Percentiles rank a stretch among this genome's conserved stretches.
These are phyloP conservation scores for Mallotus nudiflorus DNA, from an alignment of 345 rosid genomes.

Conservation along the genomic window DNA sequence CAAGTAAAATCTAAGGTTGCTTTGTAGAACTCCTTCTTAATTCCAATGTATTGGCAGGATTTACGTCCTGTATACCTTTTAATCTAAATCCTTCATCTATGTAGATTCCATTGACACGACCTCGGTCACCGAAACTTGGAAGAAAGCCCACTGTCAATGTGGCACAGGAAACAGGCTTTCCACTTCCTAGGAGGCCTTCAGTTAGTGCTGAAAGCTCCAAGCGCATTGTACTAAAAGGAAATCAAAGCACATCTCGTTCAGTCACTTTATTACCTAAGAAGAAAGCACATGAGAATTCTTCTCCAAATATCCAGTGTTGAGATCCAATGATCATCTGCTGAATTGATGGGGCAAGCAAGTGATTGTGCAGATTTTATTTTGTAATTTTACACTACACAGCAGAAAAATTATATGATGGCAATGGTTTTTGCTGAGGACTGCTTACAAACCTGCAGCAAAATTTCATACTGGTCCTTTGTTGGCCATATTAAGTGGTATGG, in stretches of 20 bases:
- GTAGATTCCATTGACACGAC: slow-evolving; percentile 46
- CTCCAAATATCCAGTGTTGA: slow-evolving; percentile 61
- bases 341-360: slow-evolving; percentile 1
- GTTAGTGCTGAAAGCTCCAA: slow-evolving; percentile 36
- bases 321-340: slow-evolving; percentile 8
- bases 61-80: background rate
- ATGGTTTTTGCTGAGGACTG: background rate
- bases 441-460: slow-evolving; percentile 8
- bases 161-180: slow-evolving; percentile 34
- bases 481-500: background rate
- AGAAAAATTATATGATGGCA: slow-evolving; percentile 4
- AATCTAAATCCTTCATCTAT: slow-evolving; percentile 11
- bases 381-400: slow-evolving; percentile 19
- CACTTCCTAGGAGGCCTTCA: slow-evolving; percentile 40
- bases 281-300: slow-evolving; percentile 57
- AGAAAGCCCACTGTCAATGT: slow-evolving; percentile 39
- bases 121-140: slow-evolving; percentile 50
- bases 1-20: slow-evolving; percentile 43
- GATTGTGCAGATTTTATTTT: slow-evolving; percentile 5
- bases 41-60: background rate
- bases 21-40: slow-evolving; percentile 4
- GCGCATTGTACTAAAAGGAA: slow-evolving; percentile 31
- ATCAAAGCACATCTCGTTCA: slow-evolving; percentile 32
- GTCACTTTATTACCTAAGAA: slow-evolving; percentile 37
- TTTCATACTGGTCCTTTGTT: background rate